Conservation (phyloP, 106 monocot genomes). For the Apostasia ramifera region DNA sequence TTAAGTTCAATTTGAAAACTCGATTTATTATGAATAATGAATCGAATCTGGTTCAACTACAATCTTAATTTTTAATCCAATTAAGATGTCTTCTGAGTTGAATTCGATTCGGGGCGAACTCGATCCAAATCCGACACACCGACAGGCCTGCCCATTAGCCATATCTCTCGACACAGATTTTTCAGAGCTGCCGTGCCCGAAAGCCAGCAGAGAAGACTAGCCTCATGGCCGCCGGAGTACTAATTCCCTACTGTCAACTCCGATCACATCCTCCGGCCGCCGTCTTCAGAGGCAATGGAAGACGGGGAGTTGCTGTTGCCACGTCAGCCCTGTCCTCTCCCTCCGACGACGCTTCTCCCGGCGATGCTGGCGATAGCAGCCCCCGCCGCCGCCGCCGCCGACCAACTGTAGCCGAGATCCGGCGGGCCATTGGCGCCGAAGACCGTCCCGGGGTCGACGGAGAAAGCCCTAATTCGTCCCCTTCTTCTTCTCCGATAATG, state of each 20-base stretch:
- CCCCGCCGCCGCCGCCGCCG: conserved; percentile 1
- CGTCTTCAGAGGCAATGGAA: neutral
- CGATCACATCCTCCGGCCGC: conserved; percentile 4
- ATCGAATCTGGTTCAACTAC: too few relatives aligned
- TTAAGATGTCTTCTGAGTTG: too few relatives aligned
- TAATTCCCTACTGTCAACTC: neutral
- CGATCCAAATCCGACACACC: too few relatives aligned
- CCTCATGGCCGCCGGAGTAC: neutral
- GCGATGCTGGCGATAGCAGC: neutral
- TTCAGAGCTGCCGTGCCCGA: too few relatives aligned
- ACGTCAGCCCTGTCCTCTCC: neutral
- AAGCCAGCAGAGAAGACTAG: too few relatives aligned
- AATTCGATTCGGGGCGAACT: too few relatives aligned
- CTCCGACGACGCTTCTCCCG: neutral
- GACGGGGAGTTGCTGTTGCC: neutral
- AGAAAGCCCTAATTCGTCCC: conserved; percentile 5
- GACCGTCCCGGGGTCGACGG: neutral
- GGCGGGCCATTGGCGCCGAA: conserved; percentile 44
- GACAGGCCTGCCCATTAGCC: too few relatives aligned
- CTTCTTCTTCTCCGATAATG: conserved; percentile 20
- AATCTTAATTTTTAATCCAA: too few relatives aligned
- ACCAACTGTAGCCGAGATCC: conserved; percentile 40
- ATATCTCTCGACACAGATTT: too few relatives aligned
- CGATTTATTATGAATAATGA: too few relatives aligned
- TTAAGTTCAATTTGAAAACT: too few relatives aligned